Evolutionary conservation across 1,284 basidiomycete species (phyloP).

Genomic region (Ustilago cynodontis): DNA sequence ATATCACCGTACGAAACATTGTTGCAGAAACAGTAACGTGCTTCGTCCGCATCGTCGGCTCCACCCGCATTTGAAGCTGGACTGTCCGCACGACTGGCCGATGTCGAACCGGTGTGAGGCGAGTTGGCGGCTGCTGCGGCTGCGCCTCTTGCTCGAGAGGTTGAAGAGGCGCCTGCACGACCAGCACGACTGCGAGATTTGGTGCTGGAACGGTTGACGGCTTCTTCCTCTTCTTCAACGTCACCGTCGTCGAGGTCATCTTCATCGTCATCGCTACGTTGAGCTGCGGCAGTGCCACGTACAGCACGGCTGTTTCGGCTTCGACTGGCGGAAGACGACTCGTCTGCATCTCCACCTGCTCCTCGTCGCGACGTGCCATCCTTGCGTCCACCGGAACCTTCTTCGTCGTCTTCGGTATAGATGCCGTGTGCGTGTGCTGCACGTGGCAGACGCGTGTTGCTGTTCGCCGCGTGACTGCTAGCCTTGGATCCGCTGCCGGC

Average conservation of each 20-base stretch:
- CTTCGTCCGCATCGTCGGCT: constrained; percentile 72
- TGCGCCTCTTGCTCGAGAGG: constrained; percentile 25
- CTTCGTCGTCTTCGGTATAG: constrained; percentile 52
- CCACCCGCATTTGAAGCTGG: constrained; percentile 30
- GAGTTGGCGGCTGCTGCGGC: constrained; percentile 31
- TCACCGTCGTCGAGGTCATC: constrained; percentile 46
- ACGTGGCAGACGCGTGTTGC: constrained; percentile 46
- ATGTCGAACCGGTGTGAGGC: constrained; percentile 35
- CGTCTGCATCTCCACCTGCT: constrained; percentile 23
- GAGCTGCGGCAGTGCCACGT: constrained; percentile 25
- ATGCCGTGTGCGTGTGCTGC: constrained; percentile 46
- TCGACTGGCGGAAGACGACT: constrained; percentile 21
- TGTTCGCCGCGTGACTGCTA: constrained; percentile 15
- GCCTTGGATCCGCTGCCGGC: constrained; percentile 23
- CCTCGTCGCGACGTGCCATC: constrained; percentile 22
- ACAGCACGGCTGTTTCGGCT: constrained; percentile 38
- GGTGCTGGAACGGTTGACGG: constrained; percentile 14
- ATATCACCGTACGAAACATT: constrained; percentile 91
- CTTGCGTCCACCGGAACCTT: constrained; percentile 33
- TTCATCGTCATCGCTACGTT: constrained; percentile 50
- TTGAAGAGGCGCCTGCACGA: constrained; percentile 4
- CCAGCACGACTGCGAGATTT: constrained; percentile 23
- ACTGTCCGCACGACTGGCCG: constrained; percentile 38
- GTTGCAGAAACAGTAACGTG: constrained; percentile 88
- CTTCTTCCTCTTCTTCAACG: constrained; percentile 37